Conservation (phyloP, 352 stramenopile genomes). For the Globisporangium splendens region DNA sequence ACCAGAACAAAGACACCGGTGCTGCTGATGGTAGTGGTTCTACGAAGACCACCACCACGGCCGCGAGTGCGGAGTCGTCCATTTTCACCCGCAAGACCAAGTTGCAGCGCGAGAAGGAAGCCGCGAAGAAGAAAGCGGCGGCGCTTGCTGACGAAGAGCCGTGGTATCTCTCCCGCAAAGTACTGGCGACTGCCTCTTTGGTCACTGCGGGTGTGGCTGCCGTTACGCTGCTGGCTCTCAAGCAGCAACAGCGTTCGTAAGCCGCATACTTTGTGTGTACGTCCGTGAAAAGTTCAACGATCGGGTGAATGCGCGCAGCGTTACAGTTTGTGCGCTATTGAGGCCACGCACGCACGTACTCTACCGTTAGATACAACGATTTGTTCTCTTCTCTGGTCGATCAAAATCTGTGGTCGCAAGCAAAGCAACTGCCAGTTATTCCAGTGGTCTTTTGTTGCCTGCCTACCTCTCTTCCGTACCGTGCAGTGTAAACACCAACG, state of each 20-base stretch:
- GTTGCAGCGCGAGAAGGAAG: conserved; percentile 28
- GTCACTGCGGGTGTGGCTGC: conserved; percentile 68
- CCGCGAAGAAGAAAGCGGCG: conserved; percentile 4
- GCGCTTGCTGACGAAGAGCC: conserved; percentile 20
- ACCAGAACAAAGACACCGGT: conserved; percentile 15
- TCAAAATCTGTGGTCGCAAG: no score
- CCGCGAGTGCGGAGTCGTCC: conserved; percentile 29
- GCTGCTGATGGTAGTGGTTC: conserved; percentile 4
- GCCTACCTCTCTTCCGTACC: no score
- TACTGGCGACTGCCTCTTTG: conserved; percentile 58
- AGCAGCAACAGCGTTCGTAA: conserved; percentile 38
- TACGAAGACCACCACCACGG: conserved; percentile 15
- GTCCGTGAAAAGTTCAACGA: not conserved
- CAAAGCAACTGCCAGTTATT: no score
- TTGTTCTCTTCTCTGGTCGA: not conserved
- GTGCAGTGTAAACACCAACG: no score
- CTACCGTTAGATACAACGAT: not conserved
- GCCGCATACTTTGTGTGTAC: not conserved
- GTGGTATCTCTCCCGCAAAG: conserved; percentile 63
- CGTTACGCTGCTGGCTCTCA: conserved; percentile 53
- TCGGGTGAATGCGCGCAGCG: no score
- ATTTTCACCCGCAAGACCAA: conserved; percentile 79
- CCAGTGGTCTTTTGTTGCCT: no score
- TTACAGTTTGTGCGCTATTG: not conserved
- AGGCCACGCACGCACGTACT: not conserved